Evolutionary conservation across 2,329 filamentous ascomycete genomes (phyloP).

Genomic region (Fusarium sp.): DNA sequence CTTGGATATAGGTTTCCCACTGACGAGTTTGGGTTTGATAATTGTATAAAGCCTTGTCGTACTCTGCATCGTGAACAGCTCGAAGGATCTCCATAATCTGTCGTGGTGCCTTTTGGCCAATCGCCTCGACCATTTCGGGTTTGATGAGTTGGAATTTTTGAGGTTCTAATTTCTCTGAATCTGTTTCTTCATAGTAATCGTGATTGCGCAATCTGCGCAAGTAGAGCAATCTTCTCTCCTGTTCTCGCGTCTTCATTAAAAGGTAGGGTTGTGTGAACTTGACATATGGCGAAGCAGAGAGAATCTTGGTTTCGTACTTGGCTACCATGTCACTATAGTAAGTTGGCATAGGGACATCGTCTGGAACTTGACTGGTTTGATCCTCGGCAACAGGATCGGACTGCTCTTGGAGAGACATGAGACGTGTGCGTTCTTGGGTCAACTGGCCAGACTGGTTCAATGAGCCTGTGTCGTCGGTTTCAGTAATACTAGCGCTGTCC

Average conservation of each 20-base stretch:
- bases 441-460: conserved; percentile 40
- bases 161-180: conserved; percentile 70
- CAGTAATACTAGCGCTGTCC: conserved; percentile 44
- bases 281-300: conserved; percentile 96
- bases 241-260: conserved; percentile 89
- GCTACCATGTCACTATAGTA: conserved; percentile 96
- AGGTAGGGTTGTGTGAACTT: conserved; percentile 95
- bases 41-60: conserved; percentile 92
- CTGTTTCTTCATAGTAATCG: conserved; percentile 67
- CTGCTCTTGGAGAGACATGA: conserved; percentile 55
- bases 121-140: conserved; percentile 92
- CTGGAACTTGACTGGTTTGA: conserved; percentile 70
- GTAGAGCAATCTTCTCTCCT: conserved; percentile 85
- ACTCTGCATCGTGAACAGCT: conserved; percentile 95
- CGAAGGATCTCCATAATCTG: conserved; percentile 94
- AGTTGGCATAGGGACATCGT: conserved; percentile 85
- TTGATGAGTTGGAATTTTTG: conserved; percentile 90
- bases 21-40: conserved; percentile 95
- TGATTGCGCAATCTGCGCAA: conserved; percentile 86
- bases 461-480: conserved; percentile 45
- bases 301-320: conserved; percentile 89
- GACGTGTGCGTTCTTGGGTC: conserved; percentile 42
- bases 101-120: conserved; percentile 80
- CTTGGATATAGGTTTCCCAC: conserved; percentile 95
- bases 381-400: conserved; percentile 59